phyloP scores from a whole-genome alignment of 805 yeast species.

The Metschnikowia proteae region DNA sequence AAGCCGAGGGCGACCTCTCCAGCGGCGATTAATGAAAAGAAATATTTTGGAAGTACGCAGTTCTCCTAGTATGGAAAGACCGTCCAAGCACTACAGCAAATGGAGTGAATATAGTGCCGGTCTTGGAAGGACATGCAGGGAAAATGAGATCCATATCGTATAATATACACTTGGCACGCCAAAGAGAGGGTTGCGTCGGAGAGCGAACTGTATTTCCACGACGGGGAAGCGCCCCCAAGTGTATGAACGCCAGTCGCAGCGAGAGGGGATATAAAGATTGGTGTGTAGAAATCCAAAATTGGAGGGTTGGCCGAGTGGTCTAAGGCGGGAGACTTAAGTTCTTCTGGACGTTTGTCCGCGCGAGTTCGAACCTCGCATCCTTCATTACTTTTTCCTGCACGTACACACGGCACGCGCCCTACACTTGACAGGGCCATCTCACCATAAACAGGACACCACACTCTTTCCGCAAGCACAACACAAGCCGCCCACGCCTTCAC shows the following conservation, averaged over 20 bases:
- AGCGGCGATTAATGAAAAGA: background rate
- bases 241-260: no score
- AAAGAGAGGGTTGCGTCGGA: no score
- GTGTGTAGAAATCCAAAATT: background rate
- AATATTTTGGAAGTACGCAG: no score
- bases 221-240: no score
- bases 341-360: slow-evolving; percentile 48
- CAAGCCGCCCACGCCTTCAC: background rate
- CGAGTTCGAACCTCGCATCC: slow-evolving; percentile 54
- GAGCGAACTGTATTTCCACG: no score
- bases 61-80: no score
- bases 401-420: background rate
- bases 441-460: no score
- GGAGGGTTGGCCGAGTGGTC: slow-evolving; percentile 54
- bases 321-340: slow-evolving; percentile 51
- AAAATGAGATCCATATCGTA: background rate
- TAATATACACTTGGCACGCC: background rate
- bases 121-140: background rate
- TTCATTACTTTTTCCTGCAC: slow-evolving; percentile 31
- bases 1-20: background rate
- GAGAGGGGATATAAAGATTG: no score
- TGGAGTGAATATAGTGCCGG: no score
- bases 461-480: no score
- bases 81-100: no score
- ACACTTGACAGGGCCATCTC: no score